Conservation (phyloP, 1,139 yeast species). For the Pneumocystis murina region DNA sequence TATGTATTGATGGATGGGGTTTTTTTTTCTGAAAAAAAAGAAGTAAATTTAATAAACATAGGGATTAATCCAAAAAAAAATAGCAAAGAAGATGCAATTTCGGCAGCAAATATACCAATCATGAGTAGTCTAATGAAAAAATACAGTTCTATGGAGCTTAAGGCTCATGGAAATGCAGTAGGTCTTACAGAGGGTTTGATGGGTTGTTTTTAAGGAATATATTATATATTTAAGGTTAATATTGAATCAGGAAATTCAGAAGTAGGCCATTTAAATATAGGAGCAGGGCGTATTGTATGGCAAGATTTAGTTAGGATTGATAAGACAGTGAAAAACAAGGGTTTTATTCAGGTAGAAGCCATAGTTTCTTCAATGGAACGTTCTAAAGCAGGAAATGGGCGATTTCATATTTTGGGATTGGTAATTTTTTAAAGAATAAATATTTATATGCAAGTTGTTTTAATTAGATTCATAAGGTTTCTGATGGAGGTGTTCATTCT, state of each 20-base stretch:
- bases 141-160: constrained; percentile 14
- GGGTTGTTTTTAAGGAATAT: constrained; percentile 2
- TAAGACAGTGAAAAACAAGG: constrained; percentile 13
- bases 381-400: constrained; percentile 13
- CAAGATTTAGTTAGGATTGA: constrained; percentile 17
- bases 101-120: constrained; percentile 14
- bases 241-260: constrained; percentile 14
- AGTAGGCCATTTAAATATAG: constrained; percentile 16
- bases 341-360: constrained; percentile 10
- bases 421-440: not conserved
- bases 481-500: constrained; percentile 17
- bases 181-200: constrained; percentile 16
- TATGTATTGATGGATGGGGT: constrained; percentile 15
- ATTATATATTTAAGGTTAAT: not conserved
- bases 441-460: not conserved
- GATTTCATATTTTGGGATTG: constrained; percentile 15
- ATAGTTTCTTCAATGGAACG: constrained; percentile 10
- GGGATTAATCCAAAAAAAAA: constrained; percentile 11
- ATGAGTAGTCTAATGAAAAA: constrained; percentile 11
- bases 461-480: not conserved
- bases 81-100: constrained; percentile 14
- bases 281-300: constrained; percentile 17
- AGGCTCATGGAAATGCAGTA: constrained; percentile 15
- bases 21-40: not conserved
- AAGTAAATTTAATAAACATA: not conserved